These are phyloP conservation scores for Sugiyamaella xylanicola DNA, from an alignment of 1,139 yeast genomes.

Conservation along the genomic window DNA sequence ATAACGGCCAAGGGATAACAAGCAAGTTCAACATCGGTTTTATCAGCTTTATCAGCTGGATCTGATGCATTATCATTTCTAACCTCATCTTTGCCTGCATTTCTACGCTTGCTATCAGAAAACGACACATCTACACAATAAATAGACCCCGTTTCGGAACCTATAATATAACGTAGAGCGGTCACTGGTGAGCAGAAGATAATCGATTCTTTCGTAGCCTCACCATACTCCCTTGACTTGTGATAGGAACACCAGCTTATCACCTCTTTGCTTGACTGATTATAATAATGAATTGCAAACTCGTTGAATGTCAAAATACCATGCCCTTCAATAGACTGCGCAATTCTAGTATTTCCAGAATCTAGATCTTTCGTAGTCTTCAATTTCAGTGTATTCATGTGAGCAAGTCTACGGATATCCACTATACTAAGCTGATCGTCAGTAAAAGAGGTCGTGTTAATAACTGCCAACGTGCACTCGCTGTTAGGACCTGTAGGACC, in stretches of 20 bases:
- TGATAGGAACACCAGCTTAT: not conserved
- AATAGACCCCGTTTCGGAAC: slow-evolving; percentile 5
- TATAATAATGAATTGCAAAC: slow-evolving; percentile 1
- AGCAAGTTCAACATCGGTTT: not conserved
- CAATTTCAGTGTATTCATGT: not conserved
- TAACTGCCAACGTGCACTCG: not conserved
- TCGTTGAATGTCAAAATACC: slow-evolving; percentile 12
- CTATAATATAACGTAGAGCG: slow-evolving; percentile 4
- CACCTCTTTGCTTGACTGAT: not conserved
- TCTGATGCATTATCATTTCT: no score
- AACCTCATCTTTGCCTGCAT: no score
- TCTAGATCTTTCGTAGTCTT: slow-evolving; percentile 2
- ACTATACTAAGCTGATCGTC: not conserved
- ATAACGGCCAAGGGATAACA: slow-evolving; percentile 3
- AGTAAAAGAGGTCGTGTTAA: not conserved
- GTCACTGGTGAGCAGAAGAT: slow-evolving; percentile 1
- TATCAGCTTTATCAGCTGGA: not conserved
- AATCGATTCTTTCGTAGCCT: not conserved
- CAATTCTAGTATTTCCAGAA: not conserved
- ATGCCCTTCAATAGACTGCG: not conserved
- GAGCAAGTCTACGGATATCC: slow-evolving; percentile 4
- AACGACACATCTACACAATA: not conserved
- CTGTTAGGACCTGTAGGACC: not conserved
- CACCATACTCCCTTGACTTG: not conserved
- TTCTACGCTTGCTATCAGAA: not conserved